Evolutionary conservation across 176 grass and related monocot genomes (phyloP).

Genomic region (Zea mays): DNA sequence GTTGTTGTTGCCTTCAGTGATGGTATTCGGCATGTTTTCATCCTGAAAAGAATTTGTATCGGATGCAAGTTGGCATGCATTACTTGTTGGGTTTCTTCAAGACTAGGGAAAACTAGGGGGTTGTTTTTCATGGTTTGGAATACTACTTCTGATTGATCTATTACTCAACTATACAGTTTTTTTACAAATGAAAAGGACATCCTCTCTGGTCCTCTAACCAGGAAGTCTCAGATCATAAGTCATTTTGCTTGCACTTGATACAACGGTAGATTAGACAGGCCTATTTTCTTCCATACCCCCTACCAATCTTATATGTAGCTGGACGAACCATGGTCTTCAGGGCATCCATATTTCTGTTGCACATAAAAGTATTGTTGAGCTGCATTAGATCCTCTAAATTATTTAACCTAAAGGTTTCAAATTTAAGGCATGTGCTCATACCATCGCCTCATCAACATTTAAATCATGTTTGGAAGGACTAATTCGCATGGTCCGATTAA

Average conservation of each 20-base stretch:
- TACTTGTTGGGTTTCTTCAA: not conserved
- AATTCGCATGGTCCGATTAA: not conserved
- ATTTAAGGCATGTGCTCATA: not conserved
- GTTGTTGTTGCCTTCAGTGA: not conserved
- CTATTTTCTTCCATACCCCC: not conserved
- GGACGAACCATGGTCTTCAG: not conserved
- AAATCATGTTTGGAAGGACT: not conserved
- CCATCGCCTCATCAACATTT: constrained; percentile 10
- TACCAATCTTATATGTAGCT: not conserved
- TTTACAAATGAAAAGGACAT: not conserved
- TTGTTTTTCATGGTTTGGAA: not conserved
- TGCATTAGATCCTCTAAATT: not conserved
- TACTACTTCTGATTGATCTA: not conserved
- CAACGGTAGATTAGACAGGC: not conserved
- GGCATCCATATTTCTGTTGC: constrained; percentile 4
- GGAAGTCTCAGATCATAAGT: not conserved
- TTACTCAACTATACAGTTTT: not conserved
- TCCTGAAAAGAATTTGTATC: constrained; percentile 8
- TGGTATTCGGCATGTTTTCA: not conserved
- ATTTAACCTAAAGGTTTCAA: not conserved
- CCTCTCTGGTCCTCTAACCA: not conserved
- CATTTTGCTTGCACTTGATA: constrained; percentile 5
- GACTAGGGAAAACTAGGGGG: not conserved
- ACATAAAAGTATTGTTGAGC: constrained; percentile 9
- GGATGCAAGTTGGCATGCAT: not conserved